Evolutionary conservation across 1,284 basidiomycete species (phyloP), one percentile per base, ranked within the genome.

Genomic region (Pseudozyma tsukubaensis): DNA sequence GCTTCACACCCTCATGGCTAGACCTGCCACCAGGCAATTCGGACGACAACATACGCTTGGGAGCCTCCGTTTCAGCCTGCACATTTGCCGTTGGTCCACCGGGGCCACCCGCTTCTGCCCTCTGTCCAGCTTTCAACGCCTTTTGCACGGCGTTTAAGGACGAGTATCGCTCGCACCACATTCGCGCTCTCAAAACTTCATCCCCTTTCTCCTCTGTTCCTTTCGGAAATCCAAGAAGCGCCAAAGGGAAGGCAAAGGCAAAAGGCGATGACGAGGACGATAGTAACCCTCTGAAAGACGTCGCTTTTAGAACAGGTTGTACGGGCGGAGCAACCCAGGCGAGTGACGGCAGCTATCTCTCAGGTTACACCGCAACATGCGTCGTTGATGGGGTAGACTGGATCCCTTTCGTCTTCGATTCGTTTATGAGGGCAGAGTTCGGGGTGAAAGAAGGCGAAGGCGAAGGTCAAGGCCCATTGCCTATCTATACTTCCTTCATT

Each of bases 81-180:
- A 73, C 71, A 19, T 73, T 73, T 18, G 50, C 61, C 12, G 21
- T 73, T 5, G 71, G 71, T 5, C 71, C 65, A 21, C 71, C 71
- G 1, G 58, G 50, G 4, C 59, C 63, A 11, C 61, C 65, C 0
- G 34, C 62, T 1, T 35, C 35, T 0, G 71, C 59, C 8, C 45
- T 73, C 0, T 73, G 71, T 19, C 29, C 71, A 5, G 58, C 71
- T 11, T 73, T 73, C 36, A 50, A 19, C 34, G 48, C 55, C 11
- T 54, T 48, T 52, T 72, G 69, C 49, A n/a, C 40, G 1, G 0
- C 8, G 2, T 71, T 64, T 24, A 50, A 50, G 4, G 51, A 62
- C 45, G 49, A 62, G 10, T 16, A 60, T 9, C 51, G 34, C 34
- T 49, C 67, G 1, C 48, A 35, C 10, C 60, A 32, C n/a, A 48